Evolutionary conservation across 805 yeast genomes (phyloP), one percentile per base, ranked within the genome.

Genomic region (Allodekkera sacchari): DNA sequence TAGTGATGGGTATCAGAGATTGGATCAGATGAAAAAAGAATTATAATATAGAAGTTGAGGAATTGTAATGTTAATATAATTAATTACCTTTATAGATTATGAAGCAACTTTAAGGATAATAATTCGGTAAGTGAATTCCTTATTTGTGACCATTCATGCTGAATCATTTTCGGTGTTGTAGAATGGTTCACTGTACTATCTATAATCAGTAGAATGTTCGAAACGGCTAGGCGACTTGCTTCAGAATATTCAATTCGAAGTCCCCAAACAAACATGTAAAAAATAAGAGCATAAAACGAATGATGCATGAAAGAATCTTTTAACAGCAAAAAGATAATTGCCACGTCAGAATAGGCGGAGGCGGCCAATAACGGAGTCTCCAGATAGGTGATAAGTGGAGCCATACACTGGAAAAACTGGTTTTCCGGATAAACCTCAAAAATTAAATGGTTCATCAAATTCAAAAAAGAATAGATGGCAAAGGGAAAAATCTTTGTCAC

Each of bases 1-100:
- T 39, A 64, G 81, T 3, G 77, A 71, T 22, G 92, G 85, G 2
- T 87, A 89, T 83, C 74, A 76, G 25, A 66, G 64, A 39, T 57
- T 87, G 34, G 56, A 63, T 34, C 72, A 68, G 20, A 42, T 74
- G 50, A 74, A 74, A 47, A 64, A 61, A 25, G 71, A 66, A 4
- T 9, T 32, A 27, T 10, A n/a, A n/a, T 31, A 24, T 22, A 14
- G n/a, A n/a, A n/a, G n/a, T n/a, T n/a, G n/a, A n/a, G n/a, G n/a
- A 13, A 4, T 25, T 25, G 28, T 11, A 14, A 25, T 25, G 28
- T 25, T 25, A 13, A 13, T 4, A 12, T n/a, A n/a, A 6, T 4
- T 12, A 12, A 22, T 22, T 5, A 22, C 6, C 25, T 22, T 22
- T 22, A 22, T 5, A 22, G 10, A 2, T 22, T 4, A 12, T 22